Evolutionary conservation across 2,329 filamentous ascomycete species (phyloP).

Genomic region (Didymosphaeria variabile): DNA sequence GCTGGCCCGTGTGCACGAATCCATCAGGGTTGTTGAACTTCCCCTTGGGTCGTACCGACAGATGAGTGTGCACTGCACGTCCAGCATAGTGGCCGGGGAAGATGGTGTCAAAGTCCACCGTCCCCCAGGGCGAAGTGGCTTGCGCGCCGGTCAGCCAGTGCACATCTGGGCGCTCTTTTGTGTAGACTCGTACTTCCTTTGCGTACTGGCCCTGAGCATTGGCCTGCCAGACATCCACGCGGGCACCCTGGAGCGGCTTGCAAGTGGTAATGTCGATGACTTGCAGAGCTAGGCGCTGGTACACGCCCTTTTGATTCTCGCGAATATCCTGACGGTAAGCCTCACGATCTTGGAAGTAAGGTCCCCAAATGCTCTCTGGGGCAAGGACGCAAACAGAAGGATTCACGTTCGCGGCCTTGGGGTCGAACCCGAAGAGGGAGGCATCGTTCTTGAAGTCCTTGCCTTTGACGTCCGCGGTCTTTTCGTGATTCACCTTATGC

Average conservation of each 20-base stretch:
- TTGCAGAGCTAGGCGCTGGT: slow-evolving; percentile 59
- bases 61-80: slow-evolving; percentile 28
- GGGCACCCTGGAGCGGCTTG: slow-evolving; percentile 55
- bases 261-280: slow-evolving; percentile 61
- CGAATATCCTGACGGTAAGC: slow-evolving; percentile 58
- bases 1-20: slow-evolving; percentile 44
- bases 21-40: slow-evolving; percentile 16
- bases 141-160: slow-evolving; percentile 55
- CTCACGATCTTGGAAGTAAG: slow-evolving; percentile 55
- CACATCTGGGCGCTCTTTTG: background rate
- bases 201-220: slow-evolving; percentile 36
- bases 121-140: slow-evolving; percentile 54
- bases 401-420: background rate
- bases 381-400: slow-evolving; percentile 24
- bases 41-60: slow-evolving; percentile 40
- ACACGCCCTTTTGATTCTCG: slow-evolving; percentile 57
- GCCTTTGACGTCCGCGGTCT: background rate
- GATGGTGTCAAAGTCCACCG: slow-evolving; percentile 57
- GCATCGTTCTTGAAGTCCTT: background rate
- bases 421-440: slow-evolving; percentile 11
- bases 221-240: slow-evolving; percentile 61
- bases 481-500: slow-evolving; percentile 4
- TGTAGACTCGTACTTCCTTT: slow-evolving; percentile 1
- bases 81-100: slow-evolving; percentile 51
- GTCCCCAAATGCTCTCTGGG: slow-evolving; percentile 29